phyloP scores from a whole-genome alignment of 2,329 filamentous ascomycete species.

The Neofusicoccum sp. region DNA sequence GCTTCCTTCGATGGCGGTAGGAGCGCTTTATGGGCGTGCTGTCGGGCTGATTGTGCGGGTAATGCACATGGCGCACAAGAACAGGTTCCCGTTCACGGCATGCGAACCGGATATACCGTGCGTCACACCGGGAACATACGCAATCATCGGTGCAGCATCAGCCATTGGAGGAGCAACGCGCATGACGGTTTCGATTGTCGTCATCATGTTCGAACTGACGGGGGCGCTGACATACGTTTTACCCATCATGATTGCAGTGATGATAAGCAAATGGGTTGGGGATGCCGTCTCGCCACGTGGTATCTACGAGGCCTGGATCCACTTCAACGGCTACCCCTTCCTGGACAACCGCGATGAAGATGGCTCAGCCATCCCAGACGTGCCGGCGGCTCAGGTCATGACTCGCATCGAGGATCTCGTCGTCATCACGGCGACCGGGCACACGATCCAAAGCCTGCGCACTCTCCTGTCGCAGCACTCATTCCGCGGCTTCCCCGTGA shows the following conservation, averaged over 20 bases:
- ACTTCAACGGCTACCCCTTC: conserved; percentile 92
- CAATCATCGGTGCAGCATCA: conserved; percentile 91
- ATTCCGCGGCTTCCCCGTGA: conserved; percentile 89
- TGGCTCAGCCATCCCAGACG: conserved; percentile 67
- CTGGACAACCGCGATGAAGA: conserved; percentile 70
- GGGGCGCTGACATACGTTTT: conserved; percentile 94
- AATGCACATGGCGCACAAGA: conserved; percentile 75
- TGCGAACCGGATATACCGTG: conserved; percentile 86
- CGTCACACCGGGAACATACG: conserved; percentile 92
- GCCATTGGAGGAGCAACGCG: conserved; percentile 91
- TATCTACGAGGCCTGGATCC: conserved; percentile 98
- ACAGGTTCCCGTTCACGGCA: conserved; percentile 71
- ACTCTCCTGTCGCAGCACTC: conserved; percentile 69
- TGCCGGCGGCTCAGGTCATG: conserved; percentile 86
- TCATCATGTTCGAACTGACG: conserved; percentile 99
- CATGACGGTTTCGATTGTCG: conserved; percentile 97
- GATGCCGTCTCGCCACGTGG: conserved; percentile 89
- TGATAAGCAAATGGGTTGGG: conserved; percentile 97
- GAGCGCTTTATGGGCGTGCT: conserved; percentile 83
- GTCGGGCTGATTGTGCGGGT: conserved; percentile 87
- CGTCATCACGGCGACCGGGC: conserved; percentile 79
- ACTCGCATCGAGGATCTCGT: conserved; percentile 87
- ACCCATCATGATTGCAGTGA: conserved; percentile 98
- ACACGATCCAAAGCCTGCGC: conserved; percentile 76
- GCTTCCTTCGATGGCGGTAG: conserved; percentile 92